Percentiles rank a stretch among this genome's conserved stretches.
phyloP scores from a whole-genome alignment of 2,329 filamentous ascomycete species.

The Pseudocercospora macadamiae region DNA sequence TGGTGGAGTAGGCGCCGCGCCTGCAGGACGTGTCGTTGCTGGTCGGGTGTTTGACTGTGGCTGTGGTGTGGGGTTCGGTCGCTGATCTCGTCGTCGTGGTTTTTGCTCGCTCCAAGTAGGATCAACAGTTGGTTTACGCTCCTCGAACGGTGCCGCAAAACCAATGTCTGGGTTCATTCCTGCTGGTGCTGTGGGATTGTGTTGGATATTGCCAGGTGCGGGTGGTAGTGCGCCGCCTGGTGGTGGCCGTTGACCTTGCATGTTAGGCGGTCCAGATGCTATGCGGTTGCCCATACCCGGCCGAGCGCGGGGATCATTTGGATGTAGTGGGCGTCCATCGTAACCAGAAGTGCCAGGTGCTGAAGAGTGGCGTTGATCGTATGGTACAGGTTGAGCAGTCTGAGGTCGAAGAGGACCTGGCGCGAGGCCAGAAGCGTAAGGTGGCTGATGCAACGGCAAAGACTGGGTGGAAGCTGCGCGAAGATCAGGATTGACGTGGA shows the following conservation, averaged over 20 bases:
- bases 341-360: conserved; percentile 16
- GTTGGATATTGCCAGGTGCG: conserved; percentile 24
- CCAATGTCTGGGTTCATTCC: conserved; percentile 32
- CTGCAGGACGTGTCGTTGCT: conserved; percentile 1
- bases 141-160: conserved; percentile 49
- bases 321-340: conserved; percentile 21
- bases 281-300: conserved; percentile 32
- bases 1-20: conserved; percentile 24
- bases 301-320: conserved; percentile 25
- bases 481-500: conserved; percentile 53
- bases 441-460: conserved; percentile 9
- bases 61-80: conserved; percentile 17
- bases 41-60: conserved; percentile 19
- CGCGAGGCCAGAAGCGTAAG: conserved; percentile 22
- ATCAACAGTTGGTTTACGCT: conserved; percentile 33
- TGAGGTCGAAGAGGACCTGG: conserved; percentile 20
- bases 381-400: conserved; percentile 25
- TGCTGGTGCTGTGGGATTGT: conserved; percentile 26
- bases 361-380: conserved; percentile 25
- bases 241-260: conserved; percentile 17
- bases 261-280: conserved; percentile 37
- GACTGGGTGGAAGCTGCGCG: conserved; percentile 27
- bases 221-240: conserved; percentile 13
- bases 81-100: conserved; percentile 15
- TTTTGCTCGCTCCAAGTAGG: conserved; percentile 21